phyloP scores from a whole-genome alignment of 1,284 basidiomycete genomes.

The Trametes polyzona region DNA sequence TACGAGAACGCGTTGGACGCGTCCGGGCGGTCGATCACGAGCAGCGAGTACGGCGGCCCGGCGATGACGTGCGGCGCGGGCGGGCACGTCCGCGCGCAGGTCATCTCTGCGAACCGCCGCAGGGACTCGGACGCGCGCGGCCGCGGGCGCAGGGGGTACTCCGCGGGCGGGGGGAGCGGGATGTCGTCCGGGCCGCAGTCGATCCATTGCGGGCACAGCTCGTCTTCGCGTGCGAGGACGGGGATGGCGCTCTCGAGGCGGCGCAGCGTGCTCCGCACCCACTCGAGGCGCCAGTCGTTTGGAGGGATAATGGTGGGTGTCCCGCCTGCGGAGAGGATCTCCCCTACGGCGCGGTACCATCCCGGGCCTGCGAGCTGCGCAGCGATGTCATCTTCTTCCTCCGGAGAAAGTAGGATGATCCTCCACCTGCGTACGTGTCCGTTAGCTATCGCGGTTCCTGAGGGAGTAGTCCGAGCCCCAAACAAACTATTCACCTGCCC shows the following conservation, averaged over 20 bases:
- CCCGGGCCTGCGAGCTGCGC: slow-evolving; percentile 76
- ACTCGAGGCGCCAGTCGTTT: slow-evolving; percentile 83
- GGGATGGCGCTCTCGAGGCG: slow-evolving; percentile 74
- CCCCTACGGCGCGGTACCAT: slow-evolving; percentile 83
- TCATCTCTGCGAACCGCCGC: slow-evolving; percentile 53
- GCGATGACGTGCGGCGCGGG: slow-evolving; percentile 59
- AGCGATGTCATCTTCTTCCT: slow-evolving; percentile 88
- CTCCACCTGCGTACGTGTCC: slow-evolving; percentile 61
- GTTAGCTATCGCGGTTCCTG: not conserved
- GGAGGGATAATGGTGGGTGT: slow-evolving; percentile 64
- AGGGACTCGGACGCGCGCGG: slow-evolving; percentile 71
- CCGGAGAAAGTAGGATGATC: slow-evolving; percentile 84
- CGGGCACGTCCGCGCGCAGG: slow-evolving; percentile 46
- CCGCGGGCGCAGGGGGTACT: slow-evolving; percentile 70
- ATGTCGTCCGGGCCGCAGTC: slow-evolving; percentile 51
- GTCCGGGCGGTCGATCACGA: slow-evolving; percentile 82
- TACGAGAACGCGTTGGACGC: slow-evolving; percentile 88
- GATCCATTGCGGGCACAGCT: slow-evolving; percentile 59
- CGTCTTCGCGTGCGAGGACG: slow-evolving; percentile 59
- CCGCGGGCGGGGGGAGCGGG: slow-evolving; percentile 74
- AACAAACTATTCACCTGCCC: slow-evolving; percentile 69
- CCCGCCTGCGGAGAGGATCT: slow-evolving; percentile 75
- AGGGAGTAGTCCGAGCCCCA: slow-evolving; percentile 23
- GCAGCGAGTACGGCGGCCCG: slow-evolving; percentile 85
- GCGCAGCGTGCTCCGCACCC: slow-evolving; percentile 80